Conservation (phyloP, 139 green algal genomes). For the Picochlorum sp. region DNA sequence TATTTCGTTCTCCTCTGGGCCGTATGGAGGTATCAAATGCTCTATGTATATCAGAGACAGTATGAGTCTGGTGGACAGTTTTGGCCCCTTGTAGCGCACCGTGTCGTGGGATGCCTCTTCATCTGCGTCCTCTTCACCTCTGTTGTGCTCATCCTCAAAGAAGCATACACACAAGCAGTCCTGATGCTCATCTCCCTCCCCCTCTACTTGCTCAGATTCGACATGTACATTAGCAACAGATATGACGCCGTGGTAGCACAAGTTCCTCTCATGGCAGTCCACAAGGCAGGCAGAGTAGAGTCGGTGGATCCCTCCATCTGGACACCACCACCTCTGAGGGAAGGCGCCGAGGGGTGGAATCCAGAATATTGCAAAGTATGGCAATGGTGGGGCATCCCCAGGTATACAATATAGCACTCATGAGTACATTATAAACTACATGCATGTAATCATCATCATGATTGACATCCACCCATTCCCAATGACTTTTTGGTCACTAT, state of each 20-base stretch:
- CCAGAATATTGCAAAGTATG: constrained; percentile 45
- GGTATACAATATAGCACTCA: constrained; percentile 13
- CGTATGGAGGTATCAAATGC: constrained; percentile 47
- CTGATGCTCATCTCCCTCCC: constrained; percentile 43
- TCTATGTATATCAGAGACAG: constrained; percentile 41
- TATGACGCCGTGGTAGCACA: constrained; percentile 39
- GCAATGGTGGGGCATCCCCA: constrained; percentile 25
- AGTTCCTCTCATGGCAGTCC: constrained; percentile 40
- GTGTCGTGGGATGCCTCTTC: constrained; percentile 24
- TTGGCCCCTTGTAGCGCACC: constrained; percentile 15
- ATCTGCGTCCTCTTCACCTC: constrained; percentile 49
- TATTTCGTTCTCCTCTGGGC: constrained; percentile 46
- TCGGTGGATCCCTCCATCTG: constrained; percentile 35
- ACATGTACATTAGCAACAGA: constrained; percentile 30
- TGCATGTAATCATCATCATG: neutral
- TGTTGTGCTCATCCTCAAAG: constrained; percentile 54
- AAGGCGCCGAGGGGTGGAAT: constrained; percentile 36
- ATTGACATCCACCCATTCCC: no score
- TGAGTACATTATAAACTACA: neutral
- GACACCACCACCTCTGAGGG: constrained; percentile 35
- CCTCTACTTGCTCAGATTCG: constrained; percentile 53
- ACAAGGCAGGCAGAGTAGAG: constrained; percentile 16
- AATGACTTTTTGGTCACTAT: no score
- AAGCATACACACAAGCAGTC: constrained; percentile 33
- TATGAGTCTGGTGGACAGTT: constrained; percentile 30